phyloP scores from a whole-genome alignment of 306 rosid species.

The Fragaria iinumae region DNA sequence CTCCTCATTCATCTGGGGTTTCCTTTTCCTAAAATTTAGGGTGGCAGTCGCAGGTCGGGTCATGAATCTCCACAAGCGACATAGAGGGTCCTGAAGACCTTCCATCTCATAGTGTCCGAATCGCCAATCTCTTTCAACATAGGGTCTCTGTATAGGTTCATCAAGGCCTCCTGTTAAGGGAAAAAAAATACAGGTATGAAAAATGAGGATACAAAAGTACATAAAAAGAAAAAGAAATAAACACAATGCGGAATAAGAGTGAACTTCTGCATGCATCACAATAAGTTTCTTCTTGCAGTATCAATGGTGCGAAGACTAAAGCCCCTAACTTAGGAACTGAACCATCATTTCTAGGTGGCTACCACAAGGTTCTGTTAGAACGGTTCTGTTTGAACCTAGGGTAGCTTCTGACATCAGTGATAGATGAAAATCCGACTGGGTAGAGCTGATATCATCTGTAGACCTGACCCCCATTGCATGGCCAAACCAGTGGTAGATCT shows the following conservation, averaged over 20 bases:
- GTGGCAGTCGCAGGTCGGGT: conserved; percentile 36
- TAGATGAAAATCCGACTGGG: background rate
- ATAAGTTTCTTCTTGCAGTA: background rate
- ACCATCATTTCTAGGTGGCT: background rate
- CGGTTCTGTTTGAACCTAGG: background rate
- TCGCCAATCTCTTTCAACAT: conserved; percentile 80
- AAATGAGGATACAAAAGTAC: background rate
- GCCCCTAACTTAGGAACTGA: background rate
- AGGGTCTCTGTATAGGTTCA: conserved; percentile 74
- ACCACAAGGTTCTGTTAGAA: background rate
- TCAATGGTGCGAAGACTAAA: background rate
- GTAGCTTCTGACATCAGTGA: background rate
- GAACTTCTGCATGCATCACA: background rate
- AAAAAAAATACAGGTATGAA: background rate
- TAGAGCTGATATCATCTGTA: background rate
- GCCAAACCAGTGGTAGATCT: background rate
- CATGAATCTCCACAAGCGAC: conserved; percentile 58
- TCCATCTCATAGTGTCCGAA: conserved; percentile 96
- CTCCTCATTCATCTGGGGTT: conserved; percentile 38
- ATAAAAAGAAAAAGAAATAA: background rate
- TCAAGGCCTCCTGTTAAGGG: conserved; percentile 76
- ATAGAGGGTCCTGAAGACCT: conserved; percentile 75
- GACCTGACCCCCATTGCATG: background rate
- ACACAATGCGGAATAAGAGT: background rate
- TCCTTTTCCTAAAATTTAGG: conserved; percentile 31